phyloP scores from a whole-genome alignment of 345 rosid species.

The Salix koriyanagi region DNA sequence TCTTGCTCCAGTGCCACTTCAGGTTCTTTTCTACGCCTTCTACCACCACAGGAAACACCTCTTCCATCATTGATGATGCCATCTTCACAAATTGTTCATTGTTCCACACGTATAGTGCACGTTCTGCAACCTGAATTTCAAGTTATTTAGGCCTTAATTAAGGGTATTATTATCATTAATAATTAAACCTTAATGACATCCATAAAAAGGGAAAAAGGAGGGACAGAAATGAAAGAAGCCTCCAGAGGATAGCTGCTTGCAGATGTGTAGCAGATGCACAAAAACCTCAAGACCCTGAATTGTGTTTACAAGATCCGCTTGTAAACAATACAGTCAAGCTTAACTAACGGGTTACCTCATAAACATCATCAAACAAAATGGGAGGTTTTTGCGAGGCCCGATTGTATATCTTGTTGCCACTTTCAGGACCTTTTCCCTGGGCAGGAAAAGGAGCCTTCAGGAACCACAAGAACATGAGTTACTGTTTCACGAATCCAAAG shows the following conservation, averaged over 20 bases:
- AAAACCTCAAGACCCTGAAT: background rate
- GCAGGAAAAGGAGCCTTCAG: background rate
- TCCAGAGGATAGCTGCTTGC: background rate
- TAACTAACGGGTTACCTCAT: background rate
- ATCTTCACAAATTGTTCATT: conserved; percentile 59
- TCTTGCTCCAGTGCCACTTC: conserved; percentile 57
- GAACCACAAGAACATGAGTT: background rate
- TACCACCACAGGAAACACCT: conserved; percentile 51
- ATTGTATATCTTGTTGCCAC: background rate
- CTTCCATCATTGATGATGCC: conserved; percentile 44
- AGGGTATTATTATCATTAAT: background rate
- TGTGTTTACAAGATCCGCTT: background rate
- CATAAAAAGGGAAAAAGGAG: background rate
- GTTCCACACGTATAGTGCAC: conserved; percentile 61
- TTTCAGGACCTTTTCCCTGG: background rate
- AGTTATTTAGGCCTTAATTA: background rate
- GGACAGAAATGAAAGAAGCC: background rate
- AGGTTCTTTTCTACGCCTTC: conserved; percentile 61
- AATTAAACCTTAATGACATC: background rate
- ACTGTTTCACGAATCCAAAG: background rate
- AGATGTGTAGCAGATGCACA: background rate
- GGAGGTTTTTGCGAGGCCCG: background rate
- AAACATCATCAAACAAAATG: background rate
- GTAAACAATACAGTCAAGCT: background rate
- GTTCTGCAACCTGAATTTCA: conserved; percentile 47